phyloP scores from a whole-genome alignment of 495 filamentous ascomycete genomes.

The Daldinia decipiens region DNA sequence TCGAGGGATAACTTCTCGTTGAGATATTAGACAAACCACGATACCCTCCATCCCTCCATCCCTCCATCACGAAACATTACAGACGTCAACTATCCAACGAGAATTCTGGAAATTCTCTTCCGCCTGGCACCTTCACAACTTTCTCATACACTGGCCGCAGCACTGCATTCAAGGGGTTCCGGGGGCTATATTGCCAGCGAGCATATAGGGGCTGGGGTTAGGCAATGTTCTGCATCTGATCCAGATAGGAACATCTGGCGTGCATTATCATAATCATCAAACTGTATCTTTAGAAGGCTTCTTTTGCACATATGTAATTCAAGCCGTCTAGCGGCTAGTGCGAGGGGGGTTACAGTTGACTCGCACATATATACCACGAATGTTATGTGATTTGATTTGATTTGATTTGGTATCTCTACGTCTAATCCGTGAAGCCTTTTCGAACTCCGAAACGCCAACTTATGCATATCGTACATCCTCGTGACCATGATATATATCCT shows the following conservation, averaged over 20 bases:
- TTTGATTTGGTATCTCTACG: slow-evolving; percentile 34
- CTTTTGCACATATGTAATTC: slow-evolving; percentile 45
- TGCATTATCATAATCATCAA: slow-evolving; percentile 20
- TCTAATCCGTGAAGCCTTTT: slow-evolving; percentile 14
- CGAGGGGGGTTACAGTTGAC: slow-evolving; percentile 18
- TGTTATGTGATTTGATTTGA: slow-evolving; percentile 25
- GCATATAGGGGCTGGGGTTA: slow-evolving; percentile 23
- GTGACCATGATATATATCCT: neutral
- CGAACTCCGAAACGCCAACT: slow-evolving; percentile 19
- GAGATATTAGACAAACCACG: slow-evolving; percentile 9
- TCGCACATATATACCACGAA: slow-evolving; percentile 4
- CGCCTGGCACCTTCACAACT: slow-evolving; percentile 22
- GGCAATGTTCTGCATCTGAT: slow-evolving; percentile 38
- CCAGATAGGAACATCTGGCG: slow-evolving; percentile 30
- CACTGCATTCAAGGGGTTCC: slow-evolving; percentile 45
- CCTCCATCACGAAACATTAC: slow-evolving; percentile 9
- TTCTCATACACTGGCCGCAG: slow-evolving; percentile 41
- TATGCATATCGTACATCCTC: slow-evolving; percentile 15
- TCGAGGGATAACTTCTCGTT: slow-evolving; percentile 6
- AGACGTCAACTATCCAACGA: slow-evolving; percentile 7
- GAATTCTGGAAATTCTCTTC: neutral
- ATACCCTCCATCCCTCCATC: slow-evolving; percentile 9
- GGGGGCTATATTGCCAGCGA: slow-evolving; percentile 33
- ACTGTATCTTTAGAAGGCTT: slow-evolving; percentile 34
- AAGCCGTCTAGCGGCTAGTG: slow-evolving; percentile 8